Evolutionary conservation across 2,329 filamentous ascomycete genomes (phyloP).

Genomic region (Huntiella omanensis): DNA sequence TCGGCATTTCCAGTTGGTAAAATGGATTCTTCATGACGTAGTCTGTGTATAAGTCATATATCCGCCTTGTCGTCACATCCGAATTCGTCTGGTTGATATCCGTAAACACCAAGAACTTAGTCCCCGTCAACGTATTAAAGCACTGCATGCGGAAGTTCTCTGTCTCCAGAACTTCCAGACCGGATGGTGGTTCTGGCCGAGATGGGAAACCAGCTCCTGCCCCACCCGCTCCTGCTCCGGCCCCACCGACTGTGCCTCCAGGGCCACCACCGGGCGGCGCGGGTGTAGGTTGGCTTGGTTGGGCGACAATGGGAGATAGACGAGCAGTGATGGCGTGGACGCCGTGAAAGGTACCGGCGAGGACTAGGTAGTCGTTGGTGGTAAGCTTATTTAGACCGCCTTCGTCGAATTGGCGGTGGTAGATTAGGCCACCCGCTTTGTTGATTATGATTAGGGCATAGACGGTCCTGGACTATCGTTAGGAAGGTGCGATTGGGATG

Average conservation of each 20-base stretch:
- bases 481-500: not conserved
- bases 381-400: constrained; percentile 70
- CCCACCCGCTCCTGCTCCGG: no score
- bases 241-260: no score
- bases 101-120: constrained; percentile 90
- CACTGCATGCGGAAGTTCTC: constrained; percentile 91
- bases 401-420: constrained; percentile 83
- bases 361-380: constrained; percentile 90
- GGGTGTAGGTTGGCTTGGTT: constrained; percentile 15
- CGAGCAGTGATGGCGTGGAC: constrained; percentile 52
- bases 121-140: constrained; percentile 85
- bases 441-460: constrained; percentile 95
- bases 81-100: constrained; percentile 75
- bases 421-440: constrained; percentile 91
- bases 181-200: constrained; percentile 48
- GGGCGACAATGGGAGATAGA: constrained; percentile 30
- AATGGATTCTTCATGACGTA: constrained; percentile 99
- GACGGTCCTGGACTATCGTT: constrained; percentile 49
- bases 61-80: constrained; percentile 61
- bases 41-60: constrained; percentile 91
- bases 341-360: constrained; percentile 91
- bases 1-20: constrained; percentile 93
- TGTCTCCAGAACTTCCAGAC: constrained; percentile 82
- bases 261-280: constrained; percentile 9
- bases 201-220: constrained; percentile 16